These are phyloP conservation scores for Fusarium sp. DNA, from an alignment of 2,329 filamentous ascomycete genomes.

Conservation along the genomic window DNA sequence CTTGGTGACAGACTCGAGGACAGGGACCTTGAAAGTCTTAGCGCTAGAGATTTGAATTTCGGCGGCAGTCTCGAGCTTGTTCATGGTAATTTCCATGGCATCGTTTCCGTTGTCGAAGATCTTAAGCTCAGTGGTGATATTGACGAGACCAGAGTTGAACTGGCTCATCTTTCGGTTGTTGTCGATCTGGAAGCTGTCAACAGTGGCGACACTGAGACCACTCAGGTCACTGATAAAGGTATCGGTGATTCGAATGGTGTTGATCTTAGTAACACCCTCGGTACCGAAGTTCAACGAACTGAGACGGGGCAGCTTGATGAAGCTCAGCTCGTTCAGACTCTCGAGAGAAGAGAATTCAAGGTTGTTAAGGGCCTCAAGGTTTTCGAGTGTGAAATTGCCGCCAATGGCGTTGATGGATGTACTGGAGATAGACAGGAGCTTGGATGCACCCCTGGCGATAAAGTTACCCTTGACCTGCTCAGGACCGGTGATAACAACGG, in stretches of 20 bases:
- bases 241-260: conserved; percentile 79
- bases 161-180: conserved; percentile 85
- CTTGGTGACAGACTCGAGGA: conserved; percentile 75
- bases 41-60: conserved; percentile 74
- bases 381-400: conserved; percentile 74
- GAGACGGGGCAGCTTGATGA: conserved; percentile 73
- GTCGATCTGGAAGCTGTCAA: conserved; percentile 80
- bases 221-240: conserved; percentile 81
- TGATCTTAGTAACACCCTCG: conserved; percentile 70
- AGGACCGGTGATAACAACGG: conserved; percentile 69
- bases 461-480: conserved; percentile 66
- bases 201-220: conserved; percentile 81
- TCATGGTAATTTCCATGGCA: conserved; percentile 72
- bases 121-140: conserved; percentile 74
- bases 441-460: conserved; percentile 66
- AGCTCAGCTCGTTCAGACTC: conserved; percentile 72
- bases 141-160: conserved; percentile 80
- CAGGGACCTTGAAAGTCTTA: conserved; percentile 76
- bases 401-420: conserved; percentile 70
- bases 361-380: conserved; percentile 72
- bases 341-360: conserved; percentile 73
- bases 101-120: conserved; percentile 83
- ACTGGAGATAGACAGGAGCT: conserved; percentile 70
- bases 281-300: conserved; percentile 60
- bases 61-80: conserved; percentile 72